Evolutionary conservation across 164 flowering plant genomes (phyloP).

Genomic region (Warburgia ugandensis): DNA sequence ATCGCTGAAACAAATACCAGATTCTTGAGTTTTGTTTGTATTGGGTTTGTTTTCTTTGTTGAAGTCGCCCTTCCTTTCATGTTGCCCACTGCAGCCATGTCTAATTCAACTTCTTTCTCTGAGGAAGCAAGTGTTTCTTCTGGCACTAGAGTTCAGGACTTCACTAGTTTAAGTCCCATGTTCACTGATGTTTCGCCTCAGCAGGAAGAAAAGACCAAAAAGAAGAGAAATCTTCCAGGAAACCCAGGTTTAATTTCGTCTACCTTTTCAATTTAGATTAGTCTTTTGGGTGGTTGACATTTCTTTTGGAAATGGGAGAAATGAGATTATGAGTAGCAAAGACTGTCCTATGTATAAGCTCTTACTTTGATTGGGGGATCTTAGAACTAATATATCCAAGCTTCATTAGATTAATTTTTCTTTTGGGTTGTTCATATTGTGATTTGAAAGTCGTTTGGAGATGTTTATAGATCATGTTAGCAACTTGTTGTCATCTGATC

Average conservation of each 20-base stretch:
- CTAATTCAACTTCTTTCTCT: constrained; percentile 65
- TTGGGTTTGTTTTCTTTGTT: constrained; percentile 13
- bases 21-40: constrained; percentile 8
- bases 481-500: too few relatives aligned
- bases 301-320: too few relatives aligned
- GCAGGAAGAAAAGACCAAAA: constrained; percentile 43
- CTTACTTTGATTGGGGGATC: too few relatives aligned
- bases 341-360: too few relatives aligned
- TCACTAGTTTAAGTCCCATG: constrained; percentile 29
- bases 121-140: constrained; percentile 63
- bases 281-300: neutral
- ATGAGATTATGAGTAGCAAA: too few relatives aligned
- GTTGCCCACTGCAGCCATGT: constrained; percentile 45
- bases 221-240: constrained; percentile 82
- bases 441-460: too few relatives aligned
- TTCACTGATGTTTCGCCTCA: constrained; percentile 22
- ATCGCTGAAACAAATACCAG: constrained; percentile 3
- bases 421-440: too few relatives aligned
- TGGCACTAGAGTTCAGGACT: constrained; percentile 36
- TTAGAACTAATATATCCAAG: too few relatives aligned
- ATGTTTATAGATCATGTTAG: too few relatives aligned
- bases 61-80: constrained; percentile 27
- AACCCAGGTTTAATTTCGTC: constrained; percentile 56
- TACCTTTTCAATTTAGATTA: neutral
- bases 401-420: too few relatives aligned